A percentile compares a stretch with the other conserved stretches of the same genome.
Evolutionary conservation across 2,329 filamentous ascomycete species (phyloP).

Genomic region (Trichoderma harzianum): DNA sequence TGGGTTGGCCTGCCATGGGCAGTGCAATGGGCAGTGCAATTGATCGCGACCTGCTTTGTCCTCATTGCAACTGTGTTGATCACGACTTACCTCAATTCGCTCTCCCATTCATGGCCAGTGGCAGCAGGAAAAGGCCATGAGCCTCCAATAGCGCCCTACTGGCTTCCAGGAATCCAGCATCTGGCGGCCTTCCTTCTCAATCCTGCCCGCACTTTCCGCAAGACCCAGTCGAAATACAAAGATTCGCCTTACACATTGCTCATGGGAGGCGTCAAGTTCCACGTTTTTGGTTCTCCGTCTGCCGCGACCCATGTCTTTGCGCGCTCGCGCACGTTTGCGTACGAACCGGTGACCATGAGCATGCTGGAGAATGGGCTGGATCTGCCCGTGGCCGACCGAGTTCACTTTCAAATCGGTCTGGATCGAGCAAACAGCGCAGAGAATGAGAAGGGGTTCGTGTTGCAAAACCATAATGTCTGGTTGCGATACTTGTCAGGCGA

Average conservation of each 20-base stretch:
- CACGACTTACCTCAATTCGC: not conserved
- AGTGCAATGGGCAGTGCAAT: not conserved
- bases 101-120: not conserved
- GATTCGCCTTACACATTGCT: not conserved
- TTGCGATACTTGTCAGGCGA: not conserved
- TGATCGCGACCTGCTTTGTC: not conserved
- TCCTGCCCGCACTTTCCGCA: not conserved
- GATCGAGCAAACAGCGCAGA: not conserved
- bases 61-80: not conserved
- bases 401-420: not conserved
- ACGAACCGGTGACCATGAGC: slow-evolving; percentile 1
- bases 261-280: not conserved
- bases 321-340: not conserved
- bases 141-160: slow-evolving; percentile 2
- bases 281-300: not conserved
- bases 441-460: not conserved
- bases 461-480: not conserved
- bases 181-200: not conserved
- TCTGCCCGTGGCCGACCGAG: not conserved
- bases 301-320: not conserved
- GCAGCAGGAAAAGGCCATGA: slow-evolving; percentile 3
- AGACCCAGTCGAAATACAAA: not conserved
- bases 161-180: slow-evolving; percentile 6
- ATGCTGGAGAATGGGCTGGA: slow-evolving; percentile 5
- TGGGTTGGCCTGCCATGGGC: not conserved